Percentiles rank a stretch among this genome's conserved stretches.
These are phyloP conservation scores for Funneliformis mosseae DNA, from an alignment of 192 early-diverging fungal species.

Conservation along the genomic window DNA sequence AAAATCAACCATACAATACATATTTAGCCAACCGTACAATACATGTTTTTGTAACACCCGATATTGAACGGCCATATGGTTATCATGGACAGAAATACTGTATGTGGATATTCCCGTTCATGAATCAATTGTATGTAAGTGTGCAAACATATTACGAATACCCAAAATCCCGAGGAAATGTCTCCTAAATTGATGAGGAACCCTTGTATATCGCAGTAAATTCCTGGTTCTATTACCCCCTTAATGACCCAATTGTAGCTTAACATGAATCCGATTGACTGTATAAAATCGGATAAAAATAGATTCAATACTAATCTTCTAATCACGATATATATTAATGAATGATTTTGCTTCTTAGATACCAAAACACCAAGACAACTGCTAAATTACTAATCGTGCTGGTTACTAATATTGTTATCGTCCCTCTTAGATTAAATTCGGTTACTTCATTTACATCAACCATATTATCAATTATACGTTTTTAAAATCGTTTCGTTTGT, in stretches of 20 bases:
- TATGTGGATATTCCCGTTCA: constrained; percentile 6
- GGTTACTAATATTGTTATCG: constrained; percentile 1
- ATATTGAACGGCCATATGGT: constrained; percentile 23
- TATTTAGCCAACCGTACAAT: no score
- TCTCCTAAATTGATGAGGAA: constrained; percentile 28
- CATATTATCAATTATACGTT: no score
- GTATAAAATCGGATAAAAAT: constrained; percentile 9
- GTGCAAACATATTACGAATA: constrained; percentile 23
- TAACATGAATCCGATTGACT: constrained; percentile 27
- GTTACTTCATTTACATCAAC: no score
- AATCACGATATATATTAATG: neutral
- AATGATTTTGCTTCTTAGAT: neutral
- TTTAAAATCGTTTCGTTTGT: no score
- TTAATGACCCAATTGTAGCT: constrained; percentile 12
- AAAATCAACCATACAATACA: constrained; percentile 29
- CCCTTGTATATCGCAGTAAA: constrained; percentile 19
- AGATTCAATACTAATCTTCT: constrained; percentile 20
- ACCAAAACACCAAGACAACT: neutral
- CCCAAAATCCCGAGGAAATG: constrained; percentile 25
- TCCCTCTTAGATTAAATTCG: neutral
- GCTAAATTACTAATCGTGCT: constrained; percentile 33
- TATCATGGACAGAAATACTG: neutral
- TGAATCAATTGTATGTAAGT: constrained; percentile 10
- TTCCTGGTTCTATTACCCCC: neutral
- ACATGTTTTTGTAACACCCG: neutral